phyloP scores from a whole-genome alignment of 2,329 filamentous ascomycete species.

The Rasamsonia emersonii region DNA sequence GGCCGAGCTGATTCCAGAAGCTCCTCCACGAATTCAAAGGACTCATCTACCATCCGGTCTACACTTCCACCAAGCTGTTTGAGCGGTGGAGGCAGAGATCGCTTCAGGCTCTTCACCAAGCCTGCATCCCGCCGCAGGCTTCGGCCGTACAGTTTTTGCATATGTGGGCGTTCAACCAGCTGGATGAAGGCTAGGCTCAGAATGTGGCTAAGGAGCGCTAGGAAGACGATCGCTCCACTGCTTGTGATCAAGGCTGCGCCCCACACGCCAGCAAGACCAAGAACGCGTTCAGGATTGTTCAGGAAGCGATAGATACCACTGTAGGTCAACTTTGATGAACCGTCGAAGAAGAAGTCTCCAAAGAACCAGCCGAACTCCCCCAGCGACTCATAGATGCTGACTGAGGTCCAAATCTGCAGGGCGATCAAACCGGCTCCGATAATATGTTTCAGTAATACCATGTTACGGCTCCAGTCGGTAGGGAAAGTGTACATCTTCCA shows the following conservation, averaged over 20 bases:
- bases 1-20: conserved; percentile 78
- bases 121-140: conserved; percentile 79
- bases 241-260: conserved; percentile 88
- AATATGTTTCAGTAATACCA: conserved; percentile 78
- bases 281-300: conserved; percentile 92
- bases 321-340: conserved; percentile 81
- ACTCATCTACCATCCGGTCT: conserved; percentile 77
- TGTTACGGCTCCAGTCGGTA: conserved; percentile 76
- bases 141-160: conserved; percentile 93
- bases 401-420: conserved; percentile 84
- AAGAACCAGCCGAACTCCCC: conserved; percentile 99
- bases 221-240: conserved; percentile 75
- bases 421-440: conserved; percentile 71
- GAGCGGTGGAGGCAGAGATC: conserved; percentile 74
- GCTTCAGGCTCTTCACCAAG: conserved; percentile 81
- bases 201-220: conserved; percentile 78
- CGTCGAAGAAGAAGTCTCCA: conserved; percentile 96
- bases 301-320: conserved; percentile 96
- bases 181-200: conserved; percentile 82
- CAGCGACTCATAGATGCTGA: conserved; percentile 89
- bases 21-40: conserved; percentile 82
- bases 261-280: conserved; percentile 93
- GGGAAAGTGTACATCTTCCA: conserved; percentile 97
- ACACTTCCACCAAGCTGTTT: conserved; percentile 77
- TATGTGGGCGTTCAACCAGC: conserved; percentile 89